phyloP scores from a whole-genome alignment of 2,329 filamentous ascomycete genomes.

The Cephalotrichum gorgonifer region DNA sequence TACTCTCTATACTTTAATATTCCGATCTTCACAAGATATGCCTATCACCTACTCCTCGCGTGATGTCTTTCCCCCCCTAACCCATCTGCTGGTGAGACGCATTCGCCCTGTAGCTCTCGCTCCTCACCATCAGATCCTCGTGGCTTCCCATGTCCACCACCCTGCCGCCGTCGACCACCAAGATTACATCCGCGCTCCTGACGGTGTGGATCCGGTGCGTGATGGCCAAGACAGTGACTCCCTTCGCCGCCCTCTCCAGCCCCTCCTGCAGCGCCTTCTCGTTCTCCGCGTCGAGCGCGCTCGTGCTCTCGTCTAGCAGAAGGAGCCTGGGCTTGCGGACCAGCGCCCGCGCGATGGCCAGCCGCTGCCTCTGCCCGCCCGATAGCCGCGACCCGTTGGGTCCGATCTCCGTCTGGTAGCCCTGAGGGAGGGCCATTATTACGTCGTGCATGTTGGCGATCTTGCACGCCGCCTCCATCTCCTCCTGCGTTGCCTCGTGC shows the following conservation, averaged over 20 bases:
- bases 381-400: conserved; percentile 67
- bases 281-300: conserved; percentile 62
- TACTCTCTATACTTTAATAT: no score
- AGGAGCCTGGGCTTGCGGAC: conserved; percentile 62
- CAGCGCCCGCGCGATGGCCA: conserved; percentile 69
- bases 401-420: conserved; percentile 57
- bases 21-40: no score
- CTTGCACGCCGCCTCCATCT: conserved; percentile 56
- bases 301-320: conserved; percentile 75
- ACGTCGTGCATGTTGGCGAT: conserved; percentile 62
- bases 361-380: conserved; percentile 68
- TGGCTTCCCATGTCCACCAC: conserved; percentile 18
- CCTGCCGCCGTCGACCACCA: conserved; percentile 42
- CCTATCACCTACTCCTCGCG: conserved; percentile 45
- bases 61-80: conserved; percentile 30
- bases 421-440: conserved; percentile 50
- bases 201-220: conserved; percentile 49
- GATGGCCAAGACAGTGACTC: conserved; percentile 47
- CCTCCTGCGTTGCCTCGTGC: conserved; percentile 42
- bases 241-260: conserved; percentile 45
- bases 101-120: conserved; percentile 18
- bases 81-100: conserved; percentile 22
- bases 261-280: conserved; percentile 57
- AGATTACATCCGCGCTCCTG: conserved; percentile 45
- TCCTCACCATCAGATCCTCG: conserved; percentile 15